Percentiles rank a stretch among this genome's conserved stretches.
phyloP scores from a whole-genome alignment of 2,329 filamentous ascomycete genomes.

The Ceratocystis eucalypticola region DNA sequence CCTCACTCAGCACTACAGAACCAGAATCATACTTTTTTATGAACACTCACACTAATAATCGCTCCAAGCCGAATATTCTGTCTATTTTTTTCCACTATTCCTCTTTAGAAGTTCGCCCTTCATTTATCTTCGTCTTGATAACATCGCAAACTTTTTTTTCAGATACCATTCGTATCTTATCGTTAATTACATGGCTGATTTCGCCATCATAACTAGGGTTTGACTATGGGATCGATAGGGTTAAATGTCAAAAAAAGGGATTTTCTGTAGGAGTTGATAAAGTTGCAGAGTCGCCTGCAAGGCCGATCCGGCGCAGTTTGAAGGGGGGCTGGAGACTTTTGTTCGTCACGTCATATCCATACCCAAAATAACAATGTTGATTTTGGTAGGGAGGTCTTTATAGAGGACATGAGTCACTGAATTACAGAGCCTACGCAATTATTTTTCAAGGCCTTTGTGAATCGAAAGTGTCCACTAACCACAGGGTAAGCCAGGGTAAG shows the following conservation, averaged over 20 bases:
- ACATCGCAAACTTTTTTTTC: slow-evolving; percentile 5
- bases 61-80: background rate
- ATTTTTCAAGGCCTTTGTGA: background rate
- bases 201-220: background rate
- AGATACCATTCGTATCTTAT: background rate
- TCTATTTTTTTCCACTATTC: background rate
- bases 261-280: too few relatives aligned
- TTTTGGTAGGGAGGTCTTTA: too few relatives aligned
- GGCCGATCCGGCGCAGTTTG: too few relatives aligned
- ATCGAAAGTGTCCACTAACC: background rate
- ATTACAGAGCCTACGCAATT: too few relatives aligned
- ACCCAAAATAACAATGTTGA: too few relatives aligned
- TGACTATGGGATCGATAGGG: background rate
- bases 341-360: too few relatives aligned
- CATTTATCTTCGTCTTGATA: background rate
- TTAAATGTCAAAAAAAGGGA: background rate
- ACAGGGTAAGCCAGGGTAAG: background rate
- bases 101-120: background rate
- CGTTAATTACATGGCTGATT: background rate
- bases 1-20: too few relatives aligned
- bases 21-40: background rate
- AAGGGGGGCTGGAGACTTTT: too few relatives aligned
- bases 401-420: too few relatives aligned
- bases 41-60: background rate
- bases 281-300: too few relatives aligned